Evolutionary conservation across 2,329 filamentous ascomycete species (phyloP).

Genomic region (Trichoderma guizhouense): DNA sequence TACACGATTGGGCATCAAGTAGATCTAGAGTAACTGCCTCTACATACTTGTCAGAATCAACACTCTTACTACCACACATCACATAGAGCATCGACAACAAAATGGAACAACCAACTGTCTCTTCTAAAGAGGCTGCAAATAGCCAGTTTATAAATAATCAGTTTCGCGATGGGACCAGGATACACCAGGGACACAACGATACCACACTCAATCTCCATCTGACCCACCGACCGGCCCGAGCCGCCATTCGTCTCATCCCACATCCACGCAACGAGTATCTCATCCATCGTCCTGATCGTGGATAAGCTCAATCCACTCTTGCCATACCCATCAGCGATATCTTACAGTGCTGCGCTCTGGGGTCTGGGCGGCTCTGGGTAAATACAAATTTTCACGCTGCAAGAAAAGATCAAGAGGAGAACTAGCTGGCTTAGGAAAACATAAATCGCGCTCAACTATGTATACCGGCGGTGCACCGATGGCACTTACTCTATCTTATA

Average conservation of each 20-base stretch:
- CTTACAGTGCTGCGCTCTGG: too few species aligned
- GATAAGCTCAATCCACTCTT: background rate
- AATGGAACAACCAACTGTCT: background rate
- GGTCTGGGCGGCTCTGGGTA: too few species aligned
- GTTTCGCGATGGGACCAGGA: background rate
- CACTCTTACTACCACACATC: background rate
- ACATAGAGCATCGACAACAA: background rate
- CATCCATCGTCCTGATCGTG: background rate
- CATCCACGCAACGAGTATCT: background rate
- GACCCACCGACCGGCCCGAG: background rate
- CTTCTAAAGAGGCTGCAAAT: background rate
- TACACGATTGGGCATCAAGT: background rate
- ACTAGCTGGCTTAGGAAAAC: too few species aligned
- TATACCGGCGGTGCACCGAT: too few species aligned
- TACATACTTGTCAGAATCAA: background rate
- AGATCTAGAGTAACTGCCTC: background rate
- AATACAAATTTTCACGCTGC: too few species aligned
- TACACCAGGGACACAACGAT: background rate
- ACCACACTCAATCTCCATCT: background rate
- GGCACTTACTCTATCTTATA: too few species aligned
- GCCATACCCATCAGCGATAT: too few species aligned
- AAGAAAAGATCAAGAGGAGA: too few species aligned
- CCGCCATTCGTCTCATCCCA: background rate
- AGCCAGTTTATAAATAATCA: background rate
- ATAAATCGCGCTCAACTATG: too few species aligned